These are phyloP conservation scores for Trichophyton simii DNA, from an alignment of 2,329 filamentous ascomycete genomes.

Conservation along the genomic window DNA sequence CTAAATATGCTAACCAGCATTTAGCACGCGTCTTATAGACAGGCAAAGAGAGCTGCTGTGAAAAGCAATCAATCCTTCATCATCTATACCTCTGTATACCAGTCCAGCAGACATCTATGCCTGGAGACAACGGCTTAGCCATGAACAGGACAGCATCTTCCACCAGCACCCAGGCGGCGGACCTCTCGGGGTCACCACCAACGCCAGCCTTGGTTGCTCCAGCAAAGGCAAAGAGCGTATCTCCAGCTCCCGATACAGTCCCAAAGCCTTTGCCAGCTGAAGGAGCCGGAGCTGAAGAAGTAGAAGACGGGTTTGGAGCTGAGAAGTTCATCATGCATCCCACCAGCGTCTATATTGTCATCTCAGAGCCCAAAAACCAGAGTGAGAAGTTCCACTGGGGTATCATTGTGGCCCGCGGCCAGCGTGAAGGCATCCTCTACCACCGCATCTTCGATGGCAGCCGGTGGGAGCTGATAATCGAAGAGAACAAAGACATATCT, in stretches of 20 bases:
- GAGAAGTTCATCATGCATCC: not conserved
- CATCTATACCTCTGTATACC: no score
- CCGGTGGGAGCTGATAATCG: not conserved
- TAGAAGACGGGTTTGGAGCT: not conserved
- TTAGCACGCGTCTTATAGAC: not conserved
- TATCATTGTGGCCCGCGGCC: conserved; percentile 1
- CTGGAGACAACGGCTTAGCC: not conserved
- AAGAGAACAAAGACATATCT: not conserved
- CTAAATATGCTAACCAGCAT: not conserved
- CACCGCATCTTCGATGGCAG: not conserved
- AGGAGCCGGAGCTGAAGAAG: not conserved
- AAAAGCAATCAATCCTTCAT: not conserved
- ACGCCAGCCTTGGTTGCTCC: not conserved
- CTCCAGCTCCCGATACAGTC: not conserved
- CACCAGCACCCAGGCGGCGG: not conserved
- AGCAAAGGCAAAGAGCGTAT: not conserved
- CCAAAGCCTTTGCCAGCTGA: not conserved
- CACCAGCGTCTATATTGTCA: not conserved
- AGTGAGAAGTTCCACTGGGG: conserved; percentile 1
- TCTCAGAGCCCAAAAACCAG: not conserved
- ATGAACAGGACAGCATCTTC: not conserved
- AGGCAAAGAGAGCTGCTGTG: not conserved
- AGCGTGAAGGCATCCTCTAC: not conserved
- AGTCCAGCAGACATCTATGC: not conserved
- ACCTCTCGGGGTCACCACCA: not conserved